Evolutionary conservation across 1,284 basidiomycete genomes (phyloP), one percentile per base, ranked within the genome.

Genomic region (Microbotryomycetes sp.): DNA sequence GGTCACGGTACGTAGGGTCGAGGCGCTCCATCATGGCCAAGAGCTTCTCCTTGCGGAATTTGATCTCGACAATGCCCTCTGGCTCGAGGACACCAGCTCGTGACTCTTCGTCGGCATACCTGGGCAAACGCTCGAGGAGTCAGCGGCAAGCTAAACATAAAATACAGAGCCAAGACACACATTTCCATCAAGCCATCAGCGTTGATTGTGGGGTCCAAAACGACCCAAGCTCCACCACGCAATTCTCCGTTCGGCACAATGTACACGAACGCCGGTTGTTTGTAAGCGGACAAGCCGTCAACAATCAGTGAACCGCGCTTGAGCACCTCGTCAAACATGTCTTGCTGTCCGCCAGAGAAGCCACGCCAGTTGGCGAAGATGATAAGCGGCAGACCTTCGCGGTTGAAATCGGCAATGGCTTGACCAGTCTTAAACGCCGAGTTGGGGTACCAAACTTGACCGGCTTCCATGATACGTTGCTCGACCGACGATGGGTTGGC

Each of bases 321-420:
- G 52, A 70, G 62, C 13, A 71, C 65, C 58, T 75, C 76, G 61
- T 73, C 73, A 56, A 81, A 80, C 92, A 97, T 97, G 78, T 97
- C 93, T 76, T 96, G 91, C 77, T 97, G 93, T 72, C 96, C 96
- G 69, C 96, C 96, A 26, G 96, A 98, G 85, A 99, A 99, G 45
- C 96, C 96, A 81, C 96, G 91, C 93, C 96, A 98, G 81, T 99
- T 99, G 65, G 96, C 96, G 72, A 99, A 97, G 76, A 99, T 94
- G 76, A 98, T 91, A 65, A 99, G 82, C 4, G 96, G 96, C 24
- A 99, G 81, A 46, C 90, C 91, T 78, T 99, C 96, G 54, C 92
- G 87, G 79, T 94, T 89, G 80, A 98, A 91, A 79, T 99, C 96
- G 77, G 93, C 91, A 79, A 98, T 98, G 18, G 96, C 93, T 73